Evolutionary conservation across 768 basidiomycete genomes (phyloP), one percentile per base, ranked within the genome.

Genomic region (Tricholomella constricta): DNA sequence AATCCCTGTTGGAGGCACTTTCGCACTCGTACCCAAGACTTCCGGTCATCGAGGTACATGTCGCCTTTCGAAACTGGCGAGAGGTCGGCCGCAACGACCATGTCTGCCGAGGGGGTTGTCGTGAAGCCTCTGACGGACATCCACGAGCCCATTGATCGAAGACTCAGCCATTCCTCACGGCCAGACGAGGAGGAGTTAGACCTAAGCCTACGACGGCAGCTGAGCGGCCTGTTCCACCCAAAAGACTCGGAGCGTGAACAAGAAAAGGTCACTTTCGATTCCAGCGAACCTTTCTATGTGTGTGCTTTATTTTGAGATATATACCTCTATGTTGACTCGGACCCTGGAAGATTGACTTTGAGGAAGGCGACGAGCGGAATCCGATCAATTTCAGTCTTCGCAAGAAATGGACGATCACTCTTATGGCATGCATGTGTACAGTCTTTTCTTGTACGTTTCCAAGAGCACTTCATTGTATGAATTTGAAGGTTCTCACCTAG

Each of bases 371-470:
- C 44, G 27, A 46, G 38, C 60, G 65, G 12, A 65, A 68, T 48
- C 64, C 64, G 26, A 36, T 54, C 27, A 62, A 64, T 45, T 65
- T 61, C 35, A 58, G 56, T 40, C 51, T 31, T 12, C 48, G 52
- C 26, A 63, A 54, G 37, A 67, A 65, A 62, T 67, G 66, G 64
- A n/a, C 47, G 22, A 65, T 67, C 47, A 79, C 80, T 0, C 35
- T 69, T 12, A 65, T 78, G 12, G 79, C 78, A 2, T 81, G 76
- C 47, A 71, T 70, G 41, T 77, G 75, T 54, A 82, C 84, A 0
- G 60, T 76, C 8, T 62, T 82, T 8, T 72, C 78, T 25, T 73
- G 83, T 81, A 53, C 37, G 76, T 29, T 27, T 50, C 40, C 45
- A 26, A 17, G 23, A 8, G 4, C 19, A 26, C 12, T 48, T 17